Base-by-base conservation (phyloP, 352 stramenopile species). In the Globisporangium cylindrosporum region DNA sequence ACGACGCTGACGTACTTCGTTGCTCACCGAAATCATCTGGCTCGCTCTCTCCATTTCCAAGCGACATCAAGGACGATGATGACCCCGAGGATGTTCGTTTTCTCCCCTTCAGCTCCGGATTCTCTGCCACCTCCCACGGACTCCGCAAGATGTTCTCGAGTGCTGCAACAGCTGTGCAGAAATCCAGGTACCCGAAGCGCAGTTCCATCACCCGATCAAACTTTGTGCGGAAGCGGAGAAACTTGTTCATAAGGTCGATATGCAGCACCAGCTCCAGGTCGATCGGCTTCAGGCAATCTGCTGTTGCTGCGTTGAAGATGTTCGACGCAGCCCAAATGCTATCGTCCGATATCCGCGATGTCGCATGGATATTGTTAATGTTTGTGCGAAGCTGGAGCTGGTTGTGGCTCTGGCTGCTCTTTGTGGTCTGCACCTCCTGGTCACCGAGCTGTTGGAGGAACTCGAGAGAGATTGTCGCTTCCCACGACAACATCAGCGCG, bases 181-280 rank as follows among this genome's bases (percentile, higher is more conserved):
- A 91, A 53, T 95, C 88, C 68, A 95, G 66, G 61, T 95, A 95
- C 1, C 88, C 88, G 48, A 94, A 95, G 9, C 88, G 82, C 32
- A 95, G 69, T 38, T 94, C 84, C 68, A 95, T 82, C 27, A 93
- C 80, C 5, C 82, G 80, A 64, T 95, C 81, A 66, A 94, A 91
- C 6, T 79, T 89, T 20, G 82, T 80, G 48, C 84, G 83, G 25
- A 92, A 83, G 0, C 81, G 78, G 3, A 93, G 66, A 56, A 93
- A 93, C 25, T 75, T 73, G 3, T 73, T 87, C 15, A 62, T 73
- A 29, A 93, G 75, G 64, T 93, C 83, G 65, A 92, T 76, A 48
- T 92, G 84, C n/a, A 93, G 65, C 14, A 86, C 75, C 15, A 74
- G 83, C 51, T 93, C 84, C 32, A 95, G 72, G 27, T 79, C 74